A percentile compares a stretch with the other conserved stretches of the same genome.
These are phyloP conservation scores for Forsythia suspensa DNA, from an alignment of 257 asterid genomes.

Conservation along the genomic window DNA sequence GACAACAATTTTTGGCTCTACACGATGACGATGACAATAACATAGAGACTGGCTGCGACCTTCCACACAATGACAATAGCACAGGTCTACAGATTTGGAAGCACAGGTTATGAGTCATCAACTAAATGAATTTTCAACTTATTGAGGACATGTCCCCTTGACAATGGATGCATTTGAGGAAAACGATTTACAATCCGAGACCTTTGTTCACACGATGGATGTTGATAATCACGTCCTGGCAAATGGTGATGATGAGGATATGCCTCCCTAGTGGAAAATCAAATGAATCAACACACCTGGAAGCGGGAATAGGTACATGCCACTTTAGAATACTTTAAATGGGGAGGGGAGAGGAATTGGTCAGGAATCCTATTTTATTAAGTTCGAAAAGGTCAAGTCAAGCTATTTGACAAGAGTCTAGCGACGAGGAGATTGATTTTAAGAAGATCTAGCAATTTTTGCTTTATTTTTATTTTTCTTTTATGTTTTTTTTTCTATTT, in stretches of 20 bases:
- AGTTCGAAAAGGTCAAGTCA: no score
- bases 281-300: slow-evolving; percentile 23
- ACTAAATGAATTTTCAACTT: slow-evolving; percentile 35
- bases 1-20: no score
- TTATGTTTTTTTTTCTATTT: no score
- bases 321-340: background rate
- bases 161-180: slow-evolving; percentile 33
- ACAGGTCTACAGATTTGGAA: slow-evolving; percentile 14
- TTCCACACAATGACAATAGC: no score
- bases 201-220: slow-evolving; percentile 32
- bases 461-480: no score
- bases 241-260: slow-evolving; percentile 33
- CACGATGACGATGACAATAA: no score
- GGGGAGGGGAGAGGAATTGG: no score
- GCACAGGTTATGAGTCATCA: slow-evolving; percentile 56
- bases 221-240: slow-evolving; percentile 28
- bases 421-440: no score
- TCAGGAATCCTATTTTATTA: no score
- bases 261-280: slow-evolving; percentile 25
- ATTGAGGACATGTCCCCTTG: slow-evolving; percentile 32
- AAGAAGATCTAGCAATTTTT: no score
- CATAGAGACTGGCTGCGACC: no score
- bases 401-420: no score
- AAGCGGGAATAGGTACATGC: slow-evolving; percentile 28
- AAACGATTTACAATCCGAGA: slow-evolving; percentile 34